Evolutionary conservation across 306 rosid genomes (phyloP).

Genomic region (Betula pendula): DNA sequence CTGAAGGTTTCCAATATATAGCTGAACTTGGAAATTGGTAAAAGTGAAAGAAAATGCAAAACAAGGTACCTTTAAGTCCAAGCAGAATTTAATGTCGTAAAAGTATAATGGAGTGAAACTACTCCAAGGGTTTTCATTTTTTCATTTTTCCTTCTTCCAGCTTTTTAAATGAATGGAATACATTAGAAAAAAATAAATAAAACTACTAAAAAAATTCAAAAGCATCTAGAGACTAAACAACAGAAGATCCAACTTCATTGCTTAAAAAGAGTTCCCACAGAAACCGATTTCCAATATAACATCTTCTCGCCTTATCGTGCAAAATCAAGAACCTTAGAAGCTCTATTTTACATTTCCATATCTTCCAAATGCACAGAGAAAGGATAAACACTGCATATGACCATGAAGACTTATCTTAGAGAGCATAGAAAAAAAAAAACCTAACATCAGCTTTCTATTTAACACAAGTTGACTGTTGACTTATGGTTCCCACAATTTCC

Average conservation of each 20-base stretch:
- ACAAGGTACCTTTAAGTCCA: slow-evolving; percentile 13
- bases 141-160: neutral
- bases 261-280: neutral
- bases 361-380: neutral
- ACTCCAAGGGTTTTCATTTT: neutral
- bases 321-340: neutral
- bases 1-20: neutral
- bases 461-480: neutral
- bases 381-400: neutral
- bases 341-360: neutral
- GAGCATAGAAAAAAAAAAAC: neutral
- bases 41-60: slow-evolving; percentile 1
- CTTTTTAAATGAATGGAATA: neutral
- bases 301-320: neutral
- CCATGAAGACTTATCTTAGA: neutral
- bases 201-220: neutral
- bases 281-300: neutral
- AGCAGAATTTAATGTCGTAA: slow-evolving; percentile 2
- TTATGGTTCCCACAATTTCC: neutral
- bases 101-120: neutral
- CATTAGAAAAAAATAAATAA: neutral
- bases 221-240: neutral
- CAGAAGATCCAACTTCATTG: neutral
- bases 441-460: neutral
- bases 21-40: neutral